Percentiles rank a stretch among this genome's conserved stretches.
These are phyloP conservation scores for Kodamaea neixiangensis DNA, from an alignment of 805 yeast genomes.

Conservation along the genomic window DNA sequence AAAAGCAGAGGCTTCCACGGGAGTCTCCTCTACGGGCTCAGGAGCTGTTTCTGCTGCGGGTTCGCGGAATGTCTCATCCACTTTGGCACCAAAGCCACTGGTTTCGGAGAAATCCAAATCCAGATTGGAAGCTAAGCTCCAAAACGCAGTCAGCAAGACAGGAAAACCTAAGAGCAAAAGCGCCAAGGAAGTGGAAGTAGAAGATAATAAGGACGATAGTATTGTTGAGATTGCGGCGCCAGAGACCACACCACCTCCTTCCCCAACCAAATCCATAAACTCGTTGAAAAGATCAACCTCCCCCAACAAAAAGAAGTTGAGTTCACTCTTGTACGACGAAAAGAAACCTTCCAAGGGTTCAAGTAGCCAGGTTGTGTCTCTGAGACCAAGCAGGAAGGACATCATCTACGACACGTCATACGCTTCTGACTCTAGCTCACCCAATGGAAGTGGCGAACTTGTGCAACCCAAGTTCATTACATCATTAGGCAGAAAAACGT, in stretches of 20 bases:
- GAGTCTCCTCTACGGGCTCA: not conserved
- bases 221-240: constrained; percentile 13
- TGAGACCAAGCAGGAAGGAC: constrained; percentile 28
- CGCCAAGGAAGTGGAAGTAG: not conserved
- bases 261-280: constrained; percentile 16
- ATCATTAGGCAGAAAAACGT: constrained; percentile 29
- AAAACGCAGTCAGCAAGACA: constrained; percentile 25
- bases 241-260: constrained; percentile 19
- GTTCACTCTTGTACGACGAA: constrained; percentile 16
- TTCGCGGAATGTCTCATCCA: not conserved
- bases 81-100: constrained; percentile 7
- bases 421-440: constrained; percentile 3
- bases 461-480: constrained; percentile 31
- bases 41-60: constrained; percentile 5
- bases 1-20: constrained; percentile 4
- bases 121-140: constrained; percentile 29
- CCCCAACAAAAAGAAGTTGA: constrained; percentile 39
- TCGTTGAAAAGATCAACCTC: constrained; percentile 39
- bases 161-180: constrained; percentile 10
- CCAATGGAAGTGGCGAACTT: constrained; percentile 18
- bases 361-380: constrained; percentile 21
- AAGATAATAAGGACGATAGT: not conserved
- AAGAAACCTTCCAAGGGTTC: constrained; percentile 8
- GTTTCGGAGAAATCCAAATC: constrained; percentile 24
- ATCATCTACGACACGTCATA: constrained; percentile 20